A percentile compares a stretch with the other conserved stretches of the same genome.
Evolutionary conservation across 2,329 filamentous ascomycete species (phyloP).

Genomic region (Zymoseptoria pseudotritici): DNA sequence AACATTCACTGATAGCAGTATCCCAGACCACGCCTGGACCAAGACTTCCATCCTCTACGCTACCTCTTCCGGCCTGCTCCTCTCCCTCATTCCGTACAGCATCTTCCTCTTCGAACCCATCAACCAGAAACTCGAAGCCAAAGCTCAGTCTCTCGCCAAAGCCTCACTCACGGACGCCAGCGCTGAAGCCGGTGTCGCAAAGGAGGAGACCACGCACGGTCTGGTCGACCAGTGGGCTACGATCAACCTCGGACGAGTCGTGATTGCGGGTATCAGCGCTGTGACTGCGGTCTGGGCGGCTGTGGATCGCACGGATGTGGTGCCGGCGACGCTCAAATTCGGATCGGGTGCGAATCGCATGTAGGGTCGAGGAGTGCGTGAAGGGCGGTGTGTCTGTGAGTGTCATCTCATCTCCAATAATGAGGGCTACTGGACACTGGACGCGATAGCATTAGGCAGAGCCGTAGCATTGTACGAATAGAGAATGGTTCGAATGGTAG

Average conservation of each 20-base stretch:
- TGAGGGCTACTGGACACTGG: not conserved
- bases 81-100: slow-evolving; percentile 48
- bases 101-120: slow-evolving; percentile 39
- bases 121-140: slow-evolving; percentile 43
- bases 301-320: slow-evolving; percentile 22
- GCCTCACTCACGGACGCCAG: slow-evolving; percentile 33
- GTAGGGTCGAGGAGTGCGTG: not conserved
- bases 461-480: not conserved
- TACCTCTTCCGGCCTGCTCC: slow-evolving; percentile 39
- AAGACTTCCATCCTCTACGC: slow-evolving; percentile 39
- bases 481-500: not conserved
- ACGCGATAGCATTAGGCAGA: not conserved
- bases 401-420: not conserved
- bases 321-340: slow-evolving; percentile 18
- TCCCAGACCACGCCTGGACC: slow-evolving; percentile 12
- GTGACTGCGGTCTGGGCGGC: slow-evolving; percentile 25
- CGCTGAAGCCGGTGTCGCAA: slow-evolving; percentile 32
- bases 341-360: slow-evolving; percentile 21
- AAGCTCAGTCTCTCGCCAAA: slow-evolving; percentile 34
- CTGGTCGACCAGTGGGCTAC: slow-evolving; percentile 51
- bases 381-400: not conserved
- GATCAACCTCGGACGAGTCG: slow-evolving; percentile 43
- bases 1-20: slow-evolving; percentile 15
- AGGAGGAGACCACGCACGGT: slow-evolving; percentile 43
- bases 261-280: slow-evolving; percentile 19